A percentile compares a stretch with the other conserved stretches of the same genome.
phyloP scores from a whole-genome alignment of 345 rosid genomes.

The Limnanthes douglasii region DNA sequence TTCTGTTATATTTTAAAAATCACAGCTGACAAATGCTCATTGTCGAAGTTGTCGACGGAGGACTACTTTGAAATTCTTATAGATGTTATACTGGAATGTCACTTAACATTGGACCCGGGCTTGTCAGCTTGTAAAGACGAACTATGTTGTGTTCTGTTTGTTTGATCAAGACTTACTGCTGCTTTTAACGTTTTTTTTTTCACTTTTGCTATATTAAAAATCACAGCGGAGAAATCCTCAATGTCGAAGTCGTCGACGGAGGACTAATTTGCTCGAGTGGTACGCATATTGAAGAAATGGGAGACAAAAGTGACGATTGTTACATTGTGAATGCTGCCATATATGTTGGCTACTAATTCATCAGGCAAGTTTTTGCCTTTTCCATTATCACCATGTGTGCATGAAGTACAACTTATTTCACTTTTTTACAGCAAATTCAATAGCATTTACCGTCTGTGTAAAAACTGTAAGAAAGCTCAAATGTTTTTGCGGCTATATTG shows the following conservation, averaged over 20 bases:
- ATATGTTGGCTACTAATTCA: conserved; percentile 61
- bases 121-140: not conserved
- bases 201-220: not conserved
- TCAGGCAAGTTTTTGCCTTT: conserved; percentile 13
- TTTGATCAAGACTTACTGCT: not conserved
- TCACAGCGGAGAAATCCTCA: conserved; percentile 48
- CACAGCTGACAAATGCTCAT: no score
- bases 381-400: no score
- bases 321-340: conserved; percentile 84
- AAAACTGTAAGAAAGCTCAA: no score
- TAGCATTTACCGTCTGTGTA: no score
- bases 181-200: not conserved
- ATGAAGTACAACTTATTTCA: no score
- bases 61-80: no score
- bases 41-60: not conserved
- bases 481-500: no score
- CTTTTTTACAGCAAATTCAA: no score
- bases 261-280: conserved; percentile 85
- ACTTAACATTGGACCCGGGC: not conserved
- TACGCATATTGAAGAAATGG: conserved; percentile 73
- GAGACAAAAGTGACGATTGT: conserved; percentile 78
- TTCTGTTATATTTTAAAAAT: no score
- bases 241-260: conserved; percentile 72
- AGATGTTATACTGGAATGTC: not conserved
- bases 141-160: not conserved